phyloP scores from a whole-genome alignment of 2,329 filamentous ascomycete species.

The Rugonectria rugulosa region DNA sequence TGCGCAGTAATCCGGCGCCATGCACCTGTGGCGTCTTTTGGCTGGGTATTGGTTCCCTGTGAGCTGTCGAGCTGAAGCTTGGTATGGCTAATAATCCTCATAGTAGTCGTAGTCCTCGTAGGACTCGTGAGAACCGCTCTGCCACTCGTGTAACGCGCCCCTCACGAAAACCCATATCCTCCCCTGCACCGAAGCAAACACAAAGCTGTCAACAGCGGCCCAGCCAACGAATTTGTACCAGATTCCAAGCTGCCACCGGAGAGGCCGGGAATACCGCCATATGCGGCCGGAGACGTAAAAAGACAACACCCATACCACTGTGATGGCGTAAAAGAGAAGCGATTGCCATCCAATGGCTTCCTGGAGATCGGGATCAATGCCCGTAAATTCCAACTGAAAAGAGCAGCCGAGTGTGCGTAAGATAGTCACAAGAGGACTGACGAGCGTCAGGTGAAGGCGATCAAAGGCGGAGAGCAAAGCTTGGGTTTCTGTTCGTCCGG shows the following conservation, averaged over 20 bases:
- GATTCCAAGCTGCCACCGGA: neutral
- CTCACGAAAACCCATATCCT: neutral
- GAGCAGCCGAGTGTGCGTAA: neutral
- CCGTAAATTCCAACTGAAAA: neutral
- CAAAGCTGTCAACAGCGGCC: neutral
- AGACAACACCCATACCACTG: neutral
- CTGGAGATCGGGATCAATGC: neutral
- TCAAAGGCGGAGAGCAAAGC: neutral
- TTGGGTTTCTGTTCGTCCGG: neutral
- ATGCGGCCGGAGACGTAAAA: neutral
- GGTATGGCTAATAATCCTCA: neutral
- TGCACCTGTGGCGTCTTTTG: too few species aligned
- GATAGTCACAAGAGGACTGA: neutral
- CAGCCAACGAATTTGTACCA: conserved; percentile 12
- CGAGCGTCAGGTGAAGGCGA: neutral
- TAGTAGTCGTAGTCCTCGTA: neutral
- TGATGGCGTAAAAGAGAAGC: neutral
- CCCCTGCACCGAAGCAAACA: conserved; percentile 3
- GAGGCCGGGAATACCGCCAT: neutral
- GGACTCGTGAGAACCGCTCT: neutral
- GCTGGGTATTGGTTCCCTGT: too few species aligned
- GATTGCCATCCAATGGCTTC: neutral
- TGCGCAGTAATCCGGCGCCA: too few species aligned
- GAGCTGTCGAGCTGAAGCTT: too few species aligned
- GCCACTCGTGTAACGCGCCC: neutral